Evolutionary conservation across 2,329 filamentous ascomycete genomes (phyloP).

Genomic region (Fusarium ambrosium): DNA sequence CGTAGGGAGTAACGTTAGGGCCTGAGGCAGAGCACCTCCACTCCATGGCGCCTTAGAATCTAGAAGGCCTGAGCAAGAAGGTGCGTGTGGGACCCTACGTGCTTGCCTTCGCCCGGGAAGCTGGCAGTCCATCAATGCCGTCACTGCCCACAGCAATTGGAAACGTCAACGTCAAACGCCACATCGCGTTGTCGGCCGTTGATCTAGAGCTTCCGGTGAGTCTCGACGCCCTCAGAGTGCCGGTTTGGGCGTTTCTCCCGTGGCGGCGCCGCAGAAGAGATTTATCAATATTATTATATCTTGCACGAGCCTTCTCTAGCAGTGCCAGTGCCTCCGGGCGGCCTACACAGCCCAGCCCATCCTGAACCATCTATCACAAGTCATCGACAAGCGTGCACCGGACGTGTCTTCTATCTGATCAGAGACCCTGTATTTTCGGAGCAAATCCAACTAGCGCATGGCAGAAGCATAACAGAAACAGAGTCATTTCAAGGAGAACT

Average conservation of each 20-base stretch:
- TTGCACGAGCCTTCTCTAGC: conserved; percentile 3
- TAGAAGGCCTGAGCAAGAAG: conserved; percentile 17
- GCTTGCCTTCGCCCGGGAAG: background rate
- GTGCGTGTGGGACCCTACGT: conserved; percentile 21
- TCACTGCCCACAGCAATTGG: conserved; percentile 3
- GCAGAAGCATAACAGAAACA: conserved; percentile 24
- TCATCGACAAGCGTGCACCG: background rate
- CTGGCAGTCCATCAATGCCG: conserved; percentile 12
- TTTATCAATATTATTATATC: conserved; percentile 6
- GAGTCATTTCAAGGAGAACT: conserved; percentile 8
- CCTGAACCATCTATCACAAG: background rate
- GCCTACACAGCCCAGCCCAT: background rate
- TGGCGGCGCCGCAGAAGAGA: conserved; percentile 30
- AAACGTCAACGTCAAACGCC: conserved; percentile 32
- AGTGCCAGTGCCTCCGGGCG: background rate
- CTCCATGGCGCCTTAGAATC: background rate
- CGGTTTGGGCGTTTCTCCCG: conserved; percentile 13
- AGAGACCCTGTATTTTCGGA: conserved; percentile 17
- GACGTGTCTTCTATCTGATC: conserved; percentile 1
- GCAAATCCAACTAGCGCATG: conserved; percentile 24
- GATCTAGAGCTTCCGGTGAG: conserved; percentile 16
- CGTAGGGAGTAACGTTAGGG: background rate
- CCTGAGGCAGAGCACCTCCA: conserved; percentile 1
- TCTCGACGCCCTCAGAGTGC: conserved; percentile 7
- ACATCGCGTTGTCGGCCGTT: conserved; percentile 30